Percentiles rank a stretch among this genome's conserved stretches.
These are phyloP conservation scores for Ricinus communis DNA, from an alignment of 345 rosid species.

Conservation along the genomic window DNA sequence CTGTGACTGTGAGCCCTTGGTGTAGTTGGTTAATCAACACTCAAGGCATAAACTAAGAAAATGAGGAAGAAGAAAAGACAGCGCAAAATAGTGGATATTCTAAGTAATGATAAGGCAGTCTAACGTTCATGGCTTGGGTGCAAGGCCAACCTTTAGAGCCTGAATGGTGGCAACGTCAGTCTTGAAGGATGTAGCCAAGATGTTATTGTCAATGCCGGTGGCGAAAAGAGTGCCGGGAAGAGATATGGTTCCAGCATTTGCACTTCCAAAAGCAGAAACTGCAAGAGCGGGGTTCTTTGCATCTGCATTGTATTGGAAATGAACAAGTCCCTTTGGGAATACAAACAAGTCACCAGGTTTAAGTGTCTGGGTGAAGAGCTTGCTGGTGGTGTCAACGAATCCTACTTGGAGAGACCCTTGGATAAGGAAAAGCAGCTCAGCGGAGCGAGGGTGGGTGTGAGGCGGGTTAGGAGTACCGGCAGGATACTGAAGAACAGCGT, in stretches of 20 bases:
- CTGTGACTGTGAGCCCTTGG: background rate
- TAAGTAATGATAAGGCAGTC: too few relatives aligned
- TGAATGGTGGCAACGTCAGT: constrained; percentile 17
- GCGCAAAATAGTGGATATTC: background rate
- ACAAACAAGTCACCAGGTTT: constrained; percentile 14
- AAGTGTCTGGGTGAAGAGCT: constrained; percentile 13
- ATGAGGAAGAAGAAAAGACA: background rate
- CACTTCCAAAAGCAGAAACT: constrained; percentile 18
- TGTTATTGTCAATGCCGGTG: constrained; percentile 1
- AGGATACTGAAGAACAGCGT: constrained; percentile 5
- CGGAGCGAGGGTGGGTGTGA: constrained; percentile 20
- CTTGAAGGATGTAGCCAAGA: constrained; percentile 14
- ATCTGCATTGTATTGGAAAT: constrained; percentile 14
- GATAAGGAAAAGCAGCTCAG: constrained; percentile 14
- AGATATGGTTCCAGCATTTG: constrained; percentile 13
- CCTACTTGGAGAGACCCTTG: constrained; percentile 12
- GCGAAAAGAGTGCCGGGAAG: constrained; percentile 10
- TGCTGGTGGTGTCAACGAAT: constrained; percentile 8
- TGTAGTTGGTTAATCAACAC: background rate
- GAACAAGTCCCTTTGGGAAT: constrained; percentile 17
- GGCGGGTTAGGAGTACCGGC: constrained; percentile 9
- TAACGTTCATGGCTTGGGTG: constrained; percentile 10
- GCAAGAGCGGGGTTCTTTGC: background rate
- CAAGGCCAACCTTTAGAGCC: constrained; percentile 8
- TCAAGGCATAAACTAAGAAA: background rate